phyloP scores from a whole-genome alignment of 169 alveolate genomes.

The Cryptosporidium viatorum region DNA sequence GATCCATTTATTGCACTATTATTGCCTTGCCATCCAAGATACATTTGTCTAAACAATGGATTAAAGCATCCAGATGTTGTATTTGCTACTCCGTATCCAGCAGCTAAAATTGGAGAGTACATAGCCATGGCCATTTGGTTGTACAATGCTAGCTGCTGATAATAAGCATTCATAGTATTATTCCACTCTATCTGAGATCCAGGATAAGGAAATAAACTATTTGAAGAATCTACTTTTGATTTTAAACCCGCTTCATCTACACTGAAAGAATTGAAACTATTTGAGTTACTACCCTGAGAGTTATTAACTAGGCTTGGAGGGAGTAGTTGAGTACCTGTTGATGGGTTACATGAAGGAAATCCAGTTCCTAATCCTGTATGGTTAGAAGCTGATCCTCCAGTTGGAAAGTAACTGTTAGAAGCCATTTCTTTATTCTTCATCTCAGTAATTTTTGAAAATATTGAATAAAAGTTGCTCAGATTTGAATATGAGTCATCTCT shows the following conservation, averaged over 20 bases:
- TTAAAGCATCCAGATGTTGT: neutral
- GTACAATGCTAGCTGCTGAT: constrained; percentile 49
- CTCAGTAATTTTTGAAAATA: constrained; percentile 27
- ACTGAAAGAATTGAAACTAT: neutral
- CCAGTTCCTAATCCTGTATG: neutral
- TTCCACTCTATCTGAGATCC: constrained; percentile 45
- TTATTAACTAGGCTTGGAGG: constrained; percentile 67
- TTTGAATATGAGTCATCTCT: constrained; percentile 31
- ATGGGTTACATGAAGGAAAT: neutral
- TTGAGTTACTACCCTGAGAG: neutral
- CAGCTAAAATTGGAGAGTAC: constrained; percentile 38
- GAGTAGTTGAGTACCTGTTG: constrained; percentile 37
- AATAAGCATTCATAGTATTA: constrained; percentile 29
- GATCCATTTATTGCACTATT: neutral
- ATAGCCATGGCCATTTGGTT: constrained; percentile 45
- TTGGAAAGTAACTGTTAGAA: neutral
- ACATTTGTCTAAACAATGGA: constrained; percentile 1
- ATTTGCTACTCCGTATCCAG: constrained; percentile 4
- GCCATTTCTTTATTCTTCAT: constrained; percentile 11
- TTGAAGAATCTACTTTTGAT: neutral
- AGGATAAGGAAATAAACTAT: neutral
- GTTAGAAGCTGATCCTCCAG: neutral
- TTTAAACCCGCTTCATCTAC: constrained; percentile 3
- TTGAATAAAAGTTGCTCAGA: constrained; percentile 25
- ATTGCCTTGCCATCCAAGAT: neutral